Base-by-base conservation (phyloP, 306 rosid genomes). In the Ochetophila trinervis region DNA sequence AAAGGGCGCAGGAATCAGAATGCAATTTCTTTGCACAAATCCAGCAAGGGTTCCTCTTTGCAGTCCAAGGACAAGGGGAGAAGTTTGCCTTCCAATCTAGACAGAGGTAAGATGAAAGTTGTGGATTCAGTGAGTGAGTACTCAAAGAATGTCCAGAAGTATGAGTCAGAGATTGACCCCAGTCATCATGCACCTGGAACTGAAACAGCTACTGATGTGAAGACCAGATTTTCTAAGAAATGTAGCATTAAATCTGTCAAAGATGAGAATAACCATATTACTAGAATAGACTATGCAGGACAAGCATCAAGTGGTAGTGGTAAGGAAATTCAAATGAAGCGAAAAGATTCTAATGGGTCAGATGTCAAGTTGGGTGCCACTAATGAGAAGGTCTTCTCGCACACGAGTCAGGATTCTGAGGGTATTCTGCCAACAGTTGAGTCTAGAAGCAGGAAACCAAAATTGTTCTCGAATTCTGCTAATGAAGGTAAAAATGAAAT, bases 231-330 rank as follows among this genome's bases (percentile, higher is more conserved):
- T 74, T 67, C 66, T 9, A 53, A 61, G 30, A 67, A 35, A 67
- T 19, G 48, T 32, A 51, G 68, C 64, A 35, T 20, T 14, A 74
- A 70, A 78, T 55, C 74, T 37, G 66, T 51, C 32, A 83, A 66
- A 72, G 63, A 55, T 1, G 79, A 75, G 77, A 74, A 62, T 53
- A 74, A 60, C 55, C 62, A 57, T 71, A 56, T 40, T 49, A 23
- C 45, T 58, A 67, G 64, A 69, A 75, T 57, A 57, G 78, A 69
- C 65, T 51, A 74, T 57, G 57, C 55, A 45, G 68, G 65, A 73
- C 80, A 79, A 13, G 66, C 69, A 66, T 66, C 77, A 67, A 76
- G 71, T 52, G 86, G 70, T 62, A 76, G 63, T 63, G 86, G 45
- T 60, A 70, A 66, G 77, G 74, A 75, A 73, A 51, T 63, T 65